Conservation (phyloP, 2,329 filamentous ascomycete genomes). For the Hirsutella rhossiliensis region DNA sequence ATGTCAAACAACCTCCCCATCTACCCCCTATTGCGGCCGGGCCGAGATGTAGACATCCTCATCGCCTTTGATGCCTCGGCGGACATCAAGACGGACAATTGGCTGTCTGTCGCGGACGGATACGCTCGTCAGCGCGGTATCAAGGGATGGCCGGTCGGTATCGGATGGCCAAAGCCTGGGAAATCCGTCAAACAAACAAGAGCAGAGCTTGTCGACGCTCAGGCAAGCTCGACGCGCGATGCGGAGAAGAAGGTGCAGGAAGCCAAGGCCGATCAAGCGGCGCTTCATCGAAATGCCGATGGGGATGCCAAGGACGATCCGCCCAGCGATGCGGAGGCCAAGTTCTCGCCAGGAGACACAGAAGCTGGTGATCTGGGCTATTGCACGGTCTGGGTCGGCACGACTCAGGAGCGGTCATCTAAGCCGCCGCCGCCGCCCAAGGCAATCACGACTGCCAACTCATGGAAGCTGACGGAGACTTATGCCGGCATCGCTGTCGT, state of each 20-base stretch:
- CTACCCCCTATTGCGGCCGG: constrained; percentile 82
- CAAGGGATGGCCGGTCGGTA: constrained; percentile 87
- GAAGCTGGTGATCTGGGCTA: constrained; percentile 60
- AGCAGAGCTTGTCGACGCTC: constrained; percentile 52
- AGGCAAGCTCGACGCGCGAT: constrained; percentile 46
- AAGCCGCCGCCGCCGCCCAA: constrained; percentile 39
- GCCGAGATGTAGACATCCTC: constrained; percentile 77
- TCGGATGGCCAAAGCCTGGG: constrained; percentile 72
- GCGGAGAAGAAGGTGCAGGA: constrained; percentile 51
- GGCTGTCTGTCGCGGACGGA: constrained; percentile 87
- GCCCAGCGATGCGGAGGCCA: constrained; percentile 16
- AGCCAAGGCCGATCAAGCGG: constrained; percentile 38
- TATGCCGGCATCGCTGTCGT: constrained; percentile 79
- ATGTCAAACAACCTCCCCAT: constrained; percentile 98
- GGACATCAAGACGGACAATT: constrained; percentile 89
- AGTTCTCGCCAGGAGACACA: constrained; percentile 29
- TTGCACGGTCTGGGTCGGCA: constrained; percentile 93
- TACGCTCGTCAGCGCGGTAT: constrained; percentile 84
- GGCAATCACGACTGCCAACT: constrained; percentile 47
- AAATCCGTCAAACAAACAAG: constrained; percentile 48
- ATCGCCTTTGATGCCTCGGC: constrained; percentile 91
- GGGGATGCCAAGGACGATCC: constrained; percentile 11
- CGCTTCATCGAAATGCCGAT: constrained; percentile 12
- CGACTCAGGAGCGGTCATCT: constrained; percentile 56
- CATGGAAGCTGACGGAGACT: constrained; percentile 57